A percentile compares a stretch with the other conserved stretches of the same genome.
phyloP scores from a whole-genome alignment of 2,329 filamentous ascomycete species.

The Apiospora marii region DNA sequence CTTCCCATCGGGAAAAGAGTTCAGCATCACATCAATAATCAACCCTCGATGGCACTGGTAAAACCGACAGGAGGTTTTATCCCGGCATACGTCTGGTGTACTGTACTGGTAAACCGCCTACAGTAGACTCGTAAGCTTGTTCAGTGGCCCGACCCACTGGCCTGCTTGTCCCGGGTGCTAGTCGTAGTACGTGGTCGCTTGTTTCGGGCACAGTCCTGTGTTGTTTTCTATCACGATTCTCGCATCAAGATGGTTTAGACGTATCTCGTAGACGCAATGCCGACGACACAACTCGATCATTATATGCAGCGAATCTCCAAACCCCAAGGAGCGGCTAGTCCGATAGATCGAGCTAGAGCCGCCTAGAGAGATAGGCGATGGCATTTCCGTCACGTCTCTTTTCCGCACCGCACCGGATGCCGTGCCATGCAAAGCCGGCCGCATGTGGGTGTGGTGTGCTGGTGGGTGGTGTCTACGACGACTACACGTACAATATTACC shows the following conservation, averaged over 20 bases:
- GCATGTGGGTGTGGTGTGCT: not conserved
- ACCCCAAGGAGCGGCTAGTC: not conserved
- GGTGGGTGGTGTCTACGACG: not conserved
- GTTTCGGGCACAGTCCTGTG: conserved; percentile 19
- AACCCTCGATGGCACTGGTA: not conserved
- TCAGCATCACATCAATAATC: not conserved
- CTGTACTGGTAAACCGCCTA: not conserved
- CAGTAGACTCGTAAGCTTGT: conserved; percentile 20
- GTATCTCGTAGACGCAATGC: not conserved
- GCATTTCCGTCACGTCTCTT: not conserved
- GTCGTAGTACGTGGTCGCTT: not conserved
- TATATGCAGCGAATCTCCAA: conserved; percentile 3
- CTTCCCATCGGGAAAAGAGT: not conserved
- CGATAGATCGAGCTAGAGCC: conserved; percentile 12
- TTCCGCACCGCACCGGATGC: conserved; percentile 18
- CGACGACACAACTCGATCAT: conserved; percentile 17
- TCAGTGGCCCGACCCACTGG: conserved; percentile 24
- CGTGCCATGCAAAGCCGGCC: conserved; percentile 15
- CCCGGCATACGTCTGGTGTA: not conserved
- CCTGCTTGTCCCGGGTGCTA: not conserved
- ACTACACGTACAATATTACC: not conserved
- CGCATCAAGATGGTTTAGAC: conserved; percentile 4
- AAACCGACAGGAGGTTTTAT: not conserved
- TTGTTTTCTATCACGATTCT: conserved; percentile 11
- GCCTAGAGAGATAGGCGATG: not conserved